A percentile compares a stretch with the other conserved stretches of the same genome.
Conservation (phyloP, 2,329 filamentous ascomycete genomes). For the Cyphellophora attinorum region DNA sequence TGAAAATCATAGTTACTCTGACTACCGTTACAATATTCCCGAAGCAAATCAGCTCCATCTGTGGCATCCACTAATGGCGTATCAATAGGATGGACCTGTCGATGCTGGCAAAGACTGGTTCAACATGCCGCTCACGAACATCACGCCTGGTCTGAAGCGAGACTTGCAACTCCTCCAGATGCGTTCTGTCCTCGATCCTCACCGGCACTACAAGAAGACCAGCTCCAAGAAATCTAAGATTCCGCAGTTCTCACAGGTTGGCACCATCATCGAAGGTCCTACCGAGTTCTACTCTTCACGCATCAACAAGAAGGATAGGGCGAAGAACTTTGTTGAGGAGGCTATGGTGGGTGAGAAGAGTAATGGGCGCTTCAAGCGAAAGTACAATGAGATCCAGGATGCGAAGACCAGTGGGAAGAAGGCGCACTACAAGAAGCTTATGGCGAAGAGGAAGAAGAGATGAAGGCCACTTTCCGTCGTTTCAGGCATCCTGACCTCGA, state of each 20-base stretch:
- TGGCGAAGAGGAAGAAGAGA: conserved; percentile 41
- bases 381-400: conserved; percentile 76
- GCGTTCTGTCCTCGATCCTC: conserved; percentile 79
- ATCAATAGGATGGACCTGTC: conserved; percentile 44
- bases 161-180: conserved; percentile 85
- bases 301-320: conserved; percentile 77
- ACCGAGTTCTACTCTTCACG: conserved; percentile 78
- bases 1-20: conserved; percentile 66
- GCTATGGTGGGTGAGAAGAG: conserved; percentile 59
- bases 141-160: conserved; percentile 77
- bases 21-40: conserved; percentile 21
- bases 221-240: conserved; percentile 54
- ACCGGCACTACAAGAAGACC: conserved; percentile 86
- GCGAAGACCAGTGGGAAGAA: conserved; percentile 83
- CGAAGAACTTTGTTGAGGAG: conserved; percentile 78
- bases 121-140: conserved; percentile 70
- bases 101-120: conserved; percentile 76
- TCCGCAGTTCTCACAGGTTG: conserved; percentile 80
- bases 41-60: conserved; percentile 3
- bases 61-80: conserved; percentile 8
- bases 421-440: conserved; percentile 73
- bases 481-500: too few relatives aligned
- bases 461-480: too few relatives aligned
- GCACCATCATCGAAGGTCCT: conserved; percentile 77
- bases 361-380: conserved; percentile 68